phyloP scores from a whole-genome alignment of 192 early-diverging fungal genomes.

The Rhizophagus sp. region DNA sequence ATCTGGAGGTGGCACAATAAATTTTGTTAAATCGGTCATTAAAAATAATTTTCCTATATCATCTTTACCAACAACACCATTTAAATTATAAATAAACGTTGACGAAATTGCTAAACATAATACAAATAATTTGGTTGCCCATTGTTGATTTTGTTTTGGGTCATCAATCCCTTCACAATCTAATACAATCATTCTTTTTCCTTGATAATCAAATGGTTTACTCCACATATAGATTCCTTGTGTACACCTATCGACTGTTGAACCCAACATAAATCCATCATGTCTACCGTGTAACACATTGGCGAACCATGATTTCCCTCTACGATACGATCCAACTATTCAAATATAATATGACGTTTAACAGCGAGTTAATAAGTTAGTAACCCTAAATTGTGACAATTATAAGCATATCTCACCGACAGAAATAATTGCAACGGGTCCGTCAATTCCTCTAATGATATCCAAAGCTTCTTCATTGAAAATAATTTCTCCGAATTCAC shows the following conservation, averaged over 20 bases:
- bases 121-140: constrained; percentile 26
- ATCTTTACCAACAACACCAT: constrained; percentile 15
- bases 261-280: constrained; percentile 23
- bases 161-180: constrained; percentile 29
- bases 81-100: constrained; percentile 27
- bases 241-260: constrained; percentile 19
- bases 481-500: background rate
- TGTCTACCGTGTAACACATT: constrained; percentile 25
- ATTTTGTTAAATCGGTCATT: constrained; percentile 24
- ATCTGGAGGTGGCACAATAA: constrained; percentile 13
- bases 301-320: constrained; percentile 27
- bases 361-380: background rate
- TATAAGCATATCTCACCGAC: background rate
- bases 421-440: constrained; percentile 10
- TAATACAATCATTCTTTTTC: constrained; percentile 8
- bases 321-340: constrained; percentile 25
- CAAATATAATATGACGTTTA: background rate
- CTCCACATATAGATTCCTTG: constrained; percentile 28
- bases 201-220: constrained; percentile 14
- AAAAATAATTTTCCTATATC: constrained; percentile 27
- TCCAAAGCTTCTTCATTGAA: background rate
- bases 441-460: constrained; percentile 20
- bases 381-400: background rate
- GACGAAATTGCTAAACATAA: constrained; percentile 26
- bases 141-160: constrained; percentile 19